Evolutionary conservation across 2,329 filamentous ascomycete genomes (phyloP).

Genomic region (Penicillium frequentans): DNA sequence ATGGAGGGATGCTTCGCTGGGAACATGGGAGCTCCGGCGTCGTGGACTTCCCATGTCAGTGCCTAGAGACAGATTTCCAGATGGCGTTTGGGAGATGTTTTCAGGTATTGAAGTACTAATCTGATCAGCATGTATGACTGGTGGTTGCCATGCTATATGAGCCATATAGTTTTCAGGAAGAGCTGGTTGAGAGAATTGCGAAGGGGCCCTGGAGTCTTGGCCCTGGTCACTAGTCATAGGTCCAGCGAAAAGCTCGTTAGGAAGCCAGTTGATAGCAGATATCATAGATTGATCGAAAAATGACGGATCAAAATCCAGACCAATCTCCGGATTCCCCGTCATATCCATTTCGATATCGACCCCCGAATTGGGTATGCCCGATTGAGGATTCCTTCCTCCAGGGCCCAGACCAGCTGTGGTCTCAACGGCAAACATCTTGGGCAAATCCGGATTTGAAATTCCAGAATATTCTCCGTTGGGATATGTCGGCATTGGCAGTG

Average conservation of each 20-base stretch:
- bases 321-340: conserved; percentile 15
- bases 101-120: conserved; percentile 16
- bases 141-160: conserved; percentile 29
- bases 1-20: conserved; percentile 24
- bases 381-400: conserved; percentile 10
- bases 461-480: conserved; percentile 8
- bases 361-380: conserved; percentile 6
- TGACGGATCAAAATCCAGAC: conserved; percentile 25
- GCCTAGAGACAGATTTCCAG: conserved; percentile 17
- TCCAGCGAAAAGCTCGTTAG: conserved; percentile 29
- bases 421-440: conserved; percentile 9
- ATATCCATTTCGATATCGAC: conserved; percentile 22
- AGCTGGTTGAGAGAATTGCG: conserved; percentile 19
- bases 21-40: conserved; percentile 16
- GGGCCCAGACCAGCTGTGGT: conserved; percentile 3
- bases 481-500: conserved; percentile 8
- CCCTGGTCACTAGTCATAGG: conserved; percentile 10
- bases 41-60: conserved; percentile 21
- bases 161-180: conserved; percentile 18
- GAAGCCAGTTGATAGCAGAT: conserved; percentile 41
- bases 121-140: conserved; percentile 19
- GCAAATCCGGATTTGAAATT: conserved; percentile 9
- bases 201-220: conserved; percentile 10
- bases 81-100: conserved; percentile 20
- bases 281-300: conserved; percentile 28